Conservation (phyloP, 2,329 filamentous ascomycete genomes). For the Trichoderma semiorbis region DNA sequence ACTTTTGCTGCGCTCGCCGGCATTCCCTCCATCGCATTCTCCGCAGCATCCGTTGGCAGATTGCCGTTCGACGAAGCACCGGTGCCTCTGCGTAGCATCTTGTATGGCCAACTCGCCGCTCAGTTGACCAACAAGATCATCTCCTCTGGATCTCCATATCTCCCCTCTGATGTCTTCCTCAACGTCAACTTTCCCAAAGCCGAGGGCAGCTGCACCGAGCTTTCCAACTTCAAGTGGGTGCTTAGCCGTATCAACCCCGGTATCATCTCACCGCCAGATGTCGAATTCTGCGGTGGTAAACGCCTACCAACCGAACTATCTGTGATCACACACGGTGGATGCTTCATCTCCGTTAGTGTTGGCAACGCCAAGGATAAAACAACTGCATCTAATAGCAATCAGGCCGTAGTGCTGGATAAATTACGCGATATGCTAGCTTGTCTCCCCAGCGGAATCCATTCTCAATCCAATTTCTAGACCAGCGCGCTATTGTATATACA, state of each 20-base stretch:
- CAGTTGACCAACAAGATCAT: constrained; percentile 56
- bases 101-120: constrained; percentile 63
- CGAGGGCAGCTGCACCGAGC: constrained; percentile 46
- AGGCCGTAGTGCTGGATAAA: constrained; percentile 32
- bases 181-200: constrained; percentile 67
- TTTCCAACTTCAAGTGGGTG: constrained; percentile 59
- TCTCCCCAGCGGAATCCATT: constrained; percentile 18
- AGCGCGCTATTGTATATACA: neutral
- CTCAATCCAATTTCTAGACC: neutral
- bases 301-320: constrained; percentile 57
- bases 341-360: constrained; percentile 61
- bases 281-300: constrained; percentile 51
- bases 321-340: constrained; percentile 50
- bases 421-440: constrained; percentile 32
- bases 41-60: constrained; percentile 48
- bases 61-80: constrained; percentile 54
- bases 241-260: constrained; percentile 59
- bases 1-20: constrained; percentile 52
- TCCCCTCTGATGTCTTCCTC: constrained; percentile 58
- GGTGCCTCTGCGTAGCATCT: constrained; percentile 47
- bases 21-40: constrained; percentile 68
- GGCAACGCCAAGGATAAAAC: constrained; percentile 59
- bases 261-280: constrained; percentile 51
- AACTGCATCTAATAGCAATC: constrained; percentile 38
- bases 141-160: constrained; percentile 56